A percentile compares a stretch with the other conserved stretches of the same genome.
Evolutionary conservation across 129 eudicot genomes (phyloP).

Genomic region (Lactuca saligna): DNA sequence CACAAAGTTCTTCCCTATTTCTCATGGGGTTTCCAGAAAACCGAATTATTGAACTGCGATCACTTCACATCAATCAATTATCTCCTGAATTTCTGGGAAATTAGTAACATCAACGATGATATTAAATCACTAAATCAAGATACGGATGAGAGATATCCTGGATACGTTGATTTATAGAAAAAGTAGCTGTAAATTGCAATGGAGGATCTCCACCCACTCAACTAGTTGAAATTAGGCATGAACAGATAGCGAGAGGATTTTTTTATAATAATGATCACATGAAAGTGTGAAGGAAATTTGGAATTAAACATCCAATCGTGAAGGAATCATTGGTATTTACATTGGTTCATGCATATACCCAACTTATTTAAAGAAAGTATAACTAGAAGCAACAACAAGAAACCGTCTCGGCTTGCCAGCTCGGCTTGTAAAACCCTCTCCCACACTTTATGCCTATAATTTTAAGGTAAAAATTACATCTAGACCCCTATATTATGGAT

Average conservation of each 20-base stretch:
- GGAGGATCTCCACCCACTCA: conserved; percentile 40
- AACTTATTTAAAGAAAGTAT: background rate
- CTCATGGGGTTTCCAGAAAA: background rate
- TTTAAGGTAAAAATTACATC: background rate
- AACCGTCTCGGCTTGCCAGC: conserved; percentile 20
- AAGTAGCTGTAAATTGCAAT: conserved; percentile 24
- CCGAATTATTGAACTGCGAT: background rate
- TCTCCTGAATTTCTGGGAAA: conserved; percentile 9
- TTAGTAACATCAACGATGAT: background rate
- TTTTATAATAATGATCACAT: conserved; percentile 26
- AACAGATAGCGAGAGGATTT: background rate
- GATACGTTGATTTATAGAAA: conserved; percentile 28
- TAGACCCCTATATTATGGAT: conserved; percentile 6
- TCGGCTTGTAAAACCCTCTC: conserved; percentile 18
- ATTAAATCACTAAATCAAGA: conserved; percentile 1
- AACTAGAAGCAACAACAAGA: conserved; percentile 14
- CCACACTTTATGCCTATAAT: background rate
- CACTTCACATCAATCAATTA: background rate
- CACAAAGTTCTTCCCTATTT: background rate
- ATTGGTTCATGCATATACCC: conserved; percentile 41
- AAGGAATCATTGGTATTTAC: conserved; percentile 20
- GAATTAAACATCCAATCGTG: conserved; percentile 27
- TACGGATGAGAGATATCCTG: conserved; percentile 6
- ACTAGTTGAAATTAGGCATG: conserved; percentile 40
- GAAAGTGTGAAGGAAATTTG: conserved; percentile 19